Conservation (phyloP, 2,329 filamentous ascomycete genomes). For the Cordyceps cateniannulata region DNA sequence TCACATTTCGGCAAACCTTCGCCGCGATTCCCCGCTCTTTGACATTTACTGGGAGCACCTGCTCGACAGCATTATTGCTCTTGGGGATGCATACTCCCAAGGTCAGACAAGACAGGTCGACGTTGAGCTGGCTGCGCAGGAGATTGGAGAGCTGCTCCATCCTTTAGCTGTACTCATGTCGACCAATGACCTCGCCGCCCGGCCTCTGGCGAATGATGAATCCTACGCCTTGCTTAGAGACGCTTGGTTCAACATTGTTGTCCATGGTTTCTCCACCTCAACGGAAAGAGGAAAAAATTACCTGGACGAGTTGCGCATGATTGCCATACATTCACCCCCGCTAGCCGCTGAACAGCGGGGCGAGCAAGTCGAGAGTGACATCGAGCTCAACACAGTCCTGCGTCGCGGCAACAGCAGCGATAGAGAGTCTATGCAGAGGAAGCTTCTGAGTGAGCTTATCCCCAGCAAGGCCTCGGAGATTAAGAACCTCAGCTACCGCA, state of each 20-base stretch:
- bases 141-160: conserved; percentile 81
- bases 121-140: conserved; percentile 72
- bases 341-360: conserved; percentile 83
- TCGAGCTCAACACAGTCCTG: conserved; percentile 91
- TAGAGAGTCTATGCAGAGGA: conserved; percentile 74
- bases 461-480: conserved; percentile 74
- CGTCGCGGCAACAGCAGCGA: conserved; percentile 78
- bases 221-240: conserved; percentile 71
- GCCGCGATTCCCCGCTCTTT: conserved; percentile 66
- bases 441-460: conserved; percentile 64
- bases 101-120: conserved; percentile 71
- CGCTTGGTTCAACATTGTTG: conserved; percentile 96
- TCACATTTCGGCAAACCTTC: conserved; percentile 65
- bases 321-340: conserved; percentile 82
- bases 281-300: conserved; percentile 70
- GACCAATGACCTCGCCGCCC: conserved; percentile 48
- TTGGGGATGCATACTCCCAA: conserved; percentile 75
- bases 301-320: conserved; percentile 67
- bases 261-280: conserved; percentile 78
- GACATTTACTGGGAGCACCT: conserved; percentile 78
- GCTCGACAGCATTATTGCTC: conserved; percentile 80
- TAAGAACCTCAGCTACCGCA: conserved; percentile 76
- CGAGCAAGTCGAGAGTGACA: conserved; percentile 89
- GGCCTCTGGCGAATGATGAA: conserved; percentile 55
- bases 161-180: conserved; percentile 84